A percentile compares a stretch with the other conserved stretches of the same genome.
These are phyloP conservation scores for Ophiostoma australiae DNA, from an alignment of 2,329 filamentous ascomycete species.

Conservation along the genomic window DNA sequence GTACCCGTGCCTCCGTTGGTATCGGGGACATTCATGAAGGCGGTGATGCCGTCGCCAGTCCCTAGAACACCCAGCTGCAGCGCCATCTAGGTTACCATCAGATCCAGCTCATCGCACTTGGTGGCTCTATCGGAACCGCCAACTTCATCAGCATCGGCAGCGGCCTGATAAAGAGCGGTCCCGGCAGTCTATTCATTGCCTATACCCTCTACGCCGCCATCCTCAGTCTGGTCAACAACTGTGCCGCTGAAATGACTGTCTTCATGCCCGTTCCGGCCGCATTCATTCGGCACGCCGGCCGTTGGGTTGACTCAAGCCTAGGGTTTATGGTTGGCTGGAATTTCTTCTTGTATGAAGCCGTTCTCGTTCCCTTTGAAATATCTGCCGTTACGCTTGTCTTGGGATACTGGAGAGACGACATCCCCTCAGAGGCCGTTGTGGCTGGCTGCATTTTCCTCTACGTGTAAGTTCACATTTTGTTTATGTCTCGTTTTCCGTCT, in stretches of 20 bases:
- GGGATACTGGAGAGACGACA: conserved; percentile 43
- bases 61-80: conserved; percentile 32
- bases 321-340: conserved; percentile 52
- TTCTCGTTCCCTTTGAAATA: conserved; percentile 41
- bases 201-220: conserved; percentile 53
- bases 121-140: conserved; percentile 53
- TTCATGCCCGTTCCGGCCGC: conserved; percentile 59
- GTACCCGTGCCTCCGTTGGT: not conserved
- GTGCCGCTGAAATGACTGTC: conserved; percentile 59
- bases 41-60: not conserved
- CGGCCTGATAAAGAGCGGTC: conserved; percentile 36
- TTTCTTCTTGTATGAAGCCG: conserved; percentile 41
- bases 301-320: conserved; percentile 60
- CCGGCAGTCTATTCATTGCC: conserved; percentile 47
- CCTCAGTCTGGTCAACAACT: conserved; percentile 59
- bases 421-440: conserved; percentile 49
- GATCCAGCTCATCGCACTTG: conserved; percentile 55
- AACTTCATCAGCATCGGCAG: conserved; percentile 59
- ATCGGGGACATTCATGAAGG: not conserved
- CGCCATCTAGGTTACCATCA: conserved; percentile 50
- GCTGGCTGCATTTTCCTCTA: conserved; percentile 43
- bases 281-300: conserved; percentile 59
- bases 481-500: too few species aligned
- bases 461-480: not conserved
- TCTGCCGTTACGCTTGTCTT: conserved; percentile 40